Evolutionary conservation across 2,329 filamentous ascomycete genomes (phyloP).

Genomic region (Diaporthe amygdali): DNA sequence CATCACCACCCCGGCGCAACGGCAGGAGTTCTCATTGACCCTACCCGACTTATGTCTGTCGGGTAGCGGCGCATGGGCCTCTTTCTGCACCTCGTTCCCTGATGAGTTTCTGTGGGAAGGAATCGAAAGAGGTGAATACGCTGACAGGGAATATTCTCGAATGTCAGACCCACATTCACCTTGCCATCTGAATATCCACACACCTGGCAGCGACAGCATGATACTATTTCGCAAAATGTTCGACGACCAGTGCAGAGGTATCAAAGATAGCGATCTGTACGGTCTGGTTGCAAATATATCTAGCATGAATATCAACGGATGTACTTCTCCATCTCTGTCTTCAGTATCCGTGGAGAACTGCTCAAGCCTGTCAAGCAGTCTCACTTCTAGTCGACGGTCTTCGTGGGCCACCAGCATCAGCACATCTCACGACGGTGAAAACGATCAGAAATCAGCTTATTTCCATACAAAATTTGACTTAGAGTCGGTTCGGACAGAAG

Average conservation of each 20-base stretch:
- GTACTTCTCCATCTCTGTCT: not conserved
- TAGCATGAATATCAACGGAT: not conserved
- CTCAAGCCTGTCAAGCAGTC: not conserved
- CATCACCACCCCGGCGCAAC: too few species aligned
- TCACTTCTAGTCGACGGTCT: not conserved
- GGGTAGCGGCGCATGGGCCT: not conserved
- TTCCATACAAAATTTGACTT: not conserved
- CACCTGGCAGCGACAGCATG: too few species aligned
- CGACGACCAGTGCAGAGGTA: too few species aligned
- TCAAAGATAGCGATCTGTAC: not conserved
- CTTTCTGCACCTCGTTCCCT: not conserved
- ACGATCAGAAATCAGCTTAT: not conserved
- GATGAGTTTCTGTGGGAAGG: not conserved
- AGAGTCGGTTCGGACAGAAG: not conserved
- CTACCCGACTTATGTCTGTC: not conserved
- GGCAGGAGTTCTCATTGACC: not conserved
- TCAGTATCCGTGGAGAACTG: not conserved
- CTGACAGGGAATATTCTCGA: not conserved
- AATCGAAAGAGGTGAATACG: not conserved
- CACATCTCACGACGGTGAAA: not conserved
- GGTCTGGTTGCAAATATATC: too few species aligned
- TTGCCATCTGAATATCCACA: too few species aligned
- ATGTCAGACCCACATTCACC: too few species aligned
- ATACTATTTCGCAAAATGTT: too few species aligned
- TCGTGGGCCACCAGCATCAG: conserved; percentile 13